Evolutionary conservation across 1,139 yeast genomes (phyloP).

Genomic region (Zygosaccharomyces pseudobailii): DNA sequence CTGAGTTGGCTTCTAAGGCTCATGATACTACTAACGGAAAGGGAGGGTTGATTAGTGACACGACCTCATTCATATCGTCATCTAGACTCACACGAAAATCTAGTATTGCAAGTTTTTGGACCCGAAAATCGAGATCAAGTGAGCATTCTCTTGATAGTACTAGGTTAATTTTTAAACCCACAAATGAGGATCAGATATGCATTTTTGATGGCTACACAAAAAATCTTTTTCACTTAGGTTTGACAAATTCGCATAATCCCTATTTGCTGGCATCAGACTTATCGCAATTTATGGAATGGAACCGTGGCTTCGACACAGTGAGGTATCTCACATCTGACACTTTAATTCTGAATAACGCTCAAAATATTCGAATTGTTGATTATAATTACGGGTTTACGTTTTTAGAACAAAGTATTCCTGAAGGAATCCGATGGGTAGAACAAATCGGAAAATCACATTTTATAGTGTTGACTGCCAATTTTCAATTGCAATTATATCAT

Average conservation of each 20-base stretch:
- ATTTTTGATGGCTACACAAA: constrained; percentile 25
- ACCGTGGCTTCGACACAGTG: constrained; percentile 16
- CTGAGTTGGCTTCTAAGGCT: constrained; percentile 10
- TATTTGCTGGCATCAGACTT: constrained; percentile 16
- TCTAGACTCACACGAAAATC: constrained; percentile 18
- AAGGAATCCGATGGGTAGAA: constrained; percentile 24
- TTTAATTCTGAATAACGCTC: constrained; percentile 18
- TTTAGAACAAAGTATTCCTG: constrained; percentile 17
- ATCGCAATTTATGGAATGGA: constrained; percentile 21
- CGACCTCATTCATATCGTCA: constrained; percentile 9
- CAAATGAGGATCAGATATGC: constrained; percentile 4
- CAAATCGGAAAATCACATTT: constrained; percentile 17
- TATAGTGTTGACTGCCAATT: constrained; percentile 22
- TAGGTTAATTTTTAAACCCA: constrained; percentile 18
- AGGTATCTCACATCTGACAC: constrained; percentile 20
- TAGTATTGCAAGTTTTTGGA: constrained; percentile 19
- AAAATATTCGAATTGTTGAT: constrained; percentile 23
- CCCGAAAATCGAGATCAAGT: constrained; percentile 2
- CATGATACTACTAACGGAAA: neutral
- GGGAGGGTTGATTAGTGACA: constrained; percentile 1
- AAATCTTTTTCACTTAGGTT: constrained; percentile 16
- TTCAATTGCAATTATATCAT: constrained; percentile 20
- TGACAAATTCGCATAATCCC: constrained; percentile 8
- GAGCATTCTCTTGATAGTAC: neutral
- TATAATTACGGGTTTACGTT: constrained; percentile 26